Evolutionary conservation across 73 alveolate species (phyloP).

Genomic region (Stentor roeselii): DNA sequence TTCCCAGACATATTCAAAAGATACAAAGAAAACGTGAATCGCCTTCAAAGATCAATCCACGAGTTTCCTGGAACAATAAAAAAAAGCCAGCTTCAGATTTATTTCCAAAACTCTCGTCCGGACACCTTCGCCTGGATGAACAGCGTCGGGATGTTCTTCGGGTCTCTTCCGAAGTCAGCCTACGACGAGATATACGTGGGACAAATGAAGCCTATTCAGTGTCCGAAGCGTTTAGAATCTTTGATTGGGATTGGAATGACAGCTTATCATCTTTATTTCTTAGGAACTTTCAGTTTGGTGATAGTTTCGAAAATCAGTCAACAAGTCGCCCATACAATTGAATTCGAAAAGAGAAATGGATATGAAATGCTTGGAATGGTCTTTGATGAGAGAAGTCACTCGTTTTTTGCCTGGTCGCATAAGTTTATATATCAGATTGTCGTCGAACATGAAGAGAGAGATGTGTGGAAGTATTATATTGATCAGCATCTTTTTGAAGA

Average conservation of each 20-base stretch:
- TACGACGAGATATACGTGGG: background rate
- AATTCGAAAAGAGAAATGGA: conserved; percentile 39
- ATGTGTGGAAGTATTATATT: conserved; percentile 84
- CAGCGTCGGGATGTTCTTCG: background rate
- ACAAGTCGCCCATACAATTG: conserved; percentile 43
- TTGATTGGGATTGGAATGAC: conserved; percentile 34
- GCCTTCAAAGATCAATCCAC: conserved; percentile 8
- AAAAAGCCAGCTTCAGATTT: conserved; percentile 25
- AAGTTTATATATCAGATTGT: conserved; percentile 44
- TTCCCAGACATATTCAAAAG: background rate
- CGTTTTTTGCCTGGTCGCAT: conserved; percentile 44
- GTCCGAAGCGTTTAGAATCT: background rate
- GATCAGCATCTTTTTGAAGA: conserved; percentile 64
- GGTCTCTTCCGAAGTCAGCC: background rate
- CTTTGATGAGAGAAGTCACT: conserved; percentile 40
- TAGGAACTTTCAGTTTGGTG: conserved; percentile 42
- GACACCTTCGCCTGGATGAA: conserved; percentile 33
- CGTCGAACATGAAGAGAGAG: conserved; percentile 72
- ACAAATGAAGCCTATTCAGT: conserved; percentile 1
- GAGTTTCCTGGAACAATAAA: background rate
- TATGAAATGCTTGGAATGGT: conserved; percentile 48
- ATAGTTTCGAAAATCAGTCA: conserved; percentile 57
- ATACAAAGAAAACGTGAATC: background rate
- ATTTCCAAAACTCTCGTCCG: background rate
- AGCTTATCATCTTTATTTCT: conserved; percentile 54